A percentile compares a stretch with the other conserved stretches of the same genome.
Evolutionary conservation across 176 grass and related monocot genomes (phyloP).

Genomic region (Lolium multiflorum): DNA sequence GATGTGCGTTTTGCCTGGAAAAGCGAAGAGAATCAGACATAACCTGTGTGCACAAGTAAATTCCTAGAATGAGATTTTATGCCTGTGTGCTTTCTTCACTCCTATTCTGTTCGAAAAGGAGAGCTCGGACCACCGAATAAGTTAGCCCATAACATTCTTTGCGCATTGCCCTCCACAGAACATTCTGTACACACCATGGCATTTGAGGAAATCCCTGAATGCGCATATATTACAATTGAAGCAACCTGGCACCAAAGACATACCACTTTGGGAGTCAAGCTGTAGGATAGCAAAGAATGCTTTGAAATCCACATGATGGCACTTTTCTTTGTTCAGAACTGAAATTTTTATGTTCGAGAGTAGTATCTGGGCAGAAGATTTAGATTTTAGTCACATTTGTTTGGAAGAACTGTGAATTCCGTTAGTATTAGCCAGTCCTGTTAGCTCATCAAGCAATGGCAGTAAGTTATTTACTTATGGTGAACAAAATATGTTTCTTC

Average conservation of each 20-base stretch:
- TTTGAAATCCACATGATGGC: too few relatives aligned
- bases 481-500: neutral
- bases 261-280: neutral
- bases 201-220: neutral
- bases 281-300: too few relatives aligned
- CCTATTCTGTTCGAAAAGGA: conserved; percentile 5
- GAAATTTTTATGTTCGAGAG: too few relatives aligned
- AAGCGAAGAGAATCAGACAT: conserved; percentile 1
- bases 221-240: neutral
- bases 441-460: neutral
- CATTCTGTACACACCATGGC: conserved; percentile 29
- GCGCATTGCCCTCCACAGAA: neutral
- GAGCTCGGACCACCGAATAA: conserved; percentile 2
- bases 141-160: conserved; percentile 27
- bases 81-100: conserved; percentile 11
- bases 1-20: conserved; percentile 33
- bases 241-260: neutral
- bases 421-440: neutral
- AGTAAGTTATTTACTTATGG: neutral
- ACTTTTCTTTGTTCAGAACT: too few relatives aligned
- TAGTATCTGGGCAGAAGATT: too few relatives aligned
- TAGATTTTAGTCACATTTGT: too few relatives aligned
- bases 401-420: too few relatives aligned
- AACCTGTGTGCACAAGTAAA: conserved; percentile 25
- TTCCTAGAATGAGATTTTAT: conserved; percentile 37